Base-by-base conservation (phyloP, 2,329 filamentous ascomycete species). In the Penicillium digitatum region DNA sequence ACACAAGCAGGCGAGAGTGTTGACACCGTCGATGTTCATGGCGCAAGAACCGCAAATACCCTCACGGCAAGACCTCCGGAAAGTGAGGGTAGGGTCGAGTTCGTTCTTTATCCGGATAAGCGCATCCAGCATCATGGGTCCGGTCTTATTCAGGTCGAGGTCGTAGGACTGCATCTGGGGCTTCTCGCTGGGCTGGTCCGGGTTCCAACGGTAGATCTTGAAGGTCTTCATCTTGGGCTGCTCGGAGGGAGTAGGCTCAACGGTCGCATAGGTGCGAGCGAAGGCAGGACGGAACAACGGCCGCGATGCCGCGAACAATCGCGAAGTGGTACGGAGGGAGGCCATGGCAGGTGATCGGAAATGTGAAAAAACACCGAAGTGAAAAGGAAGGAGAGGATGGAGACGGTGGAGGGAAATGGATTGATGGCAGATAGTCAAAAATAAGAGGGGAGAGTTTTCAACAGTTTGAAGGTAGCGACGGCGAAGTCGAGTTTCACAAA, bases 1-100 rank as follows among this genome's bases (percentile, higher is more conserved):
- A 96, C 94, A 99, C 73, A 99, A 80, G 79, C 94, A 99, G 66
- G 94, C 94, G 69, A 99, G 79, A 55, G 94, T 99, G 81, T 99
- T 99, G 70, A 95, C 89, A 75, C 94, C 94, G 76, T 97, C 95
- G 75, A 99, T 97, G 82, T 99, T 99, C 94, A 99, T 99, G 65
- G 94, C 94, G 75, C 94, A 99, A 77, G 90, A 95, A 65, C 94
- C 94, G 74, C 94, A 99, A 71, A 99, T 99, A 67, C 94, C 94
- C 83, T 99, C 94, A 78, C 94, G 84, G 80, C 94, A 99, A 76
- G 89, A 95, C 76, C 94, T 80, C 73, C 94, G 85, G 83, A 99
- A 99, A 52, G 94, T 97, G 70, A 99, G 78, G 43, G 94, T 97
- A 48, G 94, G 91, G 76, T 99, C 94, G 61, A 95, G 78, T 83